Base-by-base conservation (phyloP, 2,329 filamentous ascomycete genomes). In the Beauveria varroae region DNA sequence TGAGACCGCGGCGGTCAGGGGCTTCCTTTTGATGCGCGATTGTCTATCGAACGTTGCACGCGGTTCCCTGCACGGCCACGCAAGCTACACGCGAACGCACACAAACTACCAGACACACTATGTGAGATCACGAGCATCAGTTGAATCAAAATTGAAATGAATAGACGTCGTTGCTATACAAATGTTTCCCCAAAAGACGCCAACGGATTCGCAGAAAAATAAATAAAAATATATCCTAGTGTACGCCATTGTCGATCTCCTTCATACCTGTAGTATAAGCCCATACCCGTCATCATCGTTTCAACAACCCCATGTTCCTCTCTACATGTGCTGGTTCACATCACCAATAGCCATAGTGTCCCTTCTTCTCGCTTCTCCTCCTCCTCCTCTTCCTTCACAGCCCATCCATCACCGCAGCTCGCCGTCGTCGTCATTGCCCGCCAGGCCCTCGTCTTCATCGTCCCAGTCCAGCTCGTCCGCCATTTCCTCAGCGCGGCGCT, bases 401-500 rank as follows among this genome's bases (percentile, higher is more conserved):
- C 1, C n/a, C 30, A 16, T 28, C 44, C 34, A 24, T 55, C 59
- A 81, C 54, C 80, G 67, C 68, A 83, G 64, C 64, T 86, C 83
- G 0, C 81, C 83, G 0, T 84, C 83, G 0, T 84, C 76, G 7
- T 59, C 56, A 16, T 69, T 76, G 6, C 67, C 57, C 12, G 43
- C 72, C 3, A 73, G 72, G 5, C 76, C 76, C 22, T 81, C 82
- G 34, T 83, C 83, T 12, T 84, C 83, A 43, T 81, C 80, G 56
- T 85, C 84, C 79, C 84, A 87, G 28, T 89, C 86, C 52, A 89
- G 74, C 50, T 84, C 72, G 0, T 67, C 76, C 2, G 75, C 74
- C 70, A 80, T 74, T 64, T 77, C 78, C 66, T 85, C 83, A 0
- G 84, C 84, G 63, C 72, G 73, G 24, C 83, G 75, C 71, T 87